Base-by-base conservation (phyloP, 78 protist species). In the Guillardia theta region DNA sequence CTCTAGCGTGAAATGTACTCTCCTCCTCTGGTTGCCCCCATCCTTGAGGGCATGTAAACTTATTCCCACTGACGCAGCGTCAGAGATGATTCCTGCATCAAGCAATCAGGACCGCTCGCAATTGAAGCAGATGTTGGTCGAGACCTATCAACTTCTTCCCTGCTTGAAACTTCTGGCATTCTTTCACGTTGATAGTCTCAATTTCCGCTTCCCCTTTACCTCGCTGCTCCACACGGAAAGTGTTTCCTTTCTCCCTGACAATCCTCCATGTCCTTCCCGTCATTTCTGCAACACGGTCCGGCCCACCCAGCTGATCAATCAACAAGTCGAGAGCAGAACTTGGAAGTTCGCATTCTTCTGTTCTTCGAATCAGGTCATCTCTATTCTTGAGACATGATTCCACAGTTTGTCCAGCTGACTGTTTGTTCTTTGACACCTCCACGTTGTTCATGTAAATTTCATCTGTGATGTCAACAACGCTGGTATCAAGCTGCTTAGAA, bases 11-110 rank as follows among this genome's bases (percentile, higher is more conserved):
- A 94, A 39, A 53, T 88, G 93, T 48, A 88, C 50, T 4, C 95
- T 92, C 48, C 62, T 37, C 90, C 90, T 37, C 50, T 78, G 37
- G 90, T 78, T 78, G 4, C 33, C 33, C 4, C 90, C 21, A 18
- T 30, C 90, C 10, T 30, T 18, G 43, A 22, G 39, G 24, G 90
- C 90, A 43, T 78, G 95, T 37, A 94, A 48, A 24, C 88, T 53
- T 41, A 94, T 88, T 24, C 95, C 95, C 0, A 88, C 30, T 15
- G 88, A 62, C 41, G 95, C 95, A 15, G 95, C 95, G 58, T 94
- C 95, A 0, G 88, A 46, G 64, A 94, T 94, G 88, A 94, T 88
- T 4, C 92, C 95, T 21, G 88, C 83, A 22, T 24, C 70, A 1
- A 6, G 1, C 39, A 6, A 6, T 24, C 4, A 58, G 27, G 6